Evolutionary conservation across 148 eudicot species (phyloP).

Genomic region (Fagopyrum esculentum): DNA sequence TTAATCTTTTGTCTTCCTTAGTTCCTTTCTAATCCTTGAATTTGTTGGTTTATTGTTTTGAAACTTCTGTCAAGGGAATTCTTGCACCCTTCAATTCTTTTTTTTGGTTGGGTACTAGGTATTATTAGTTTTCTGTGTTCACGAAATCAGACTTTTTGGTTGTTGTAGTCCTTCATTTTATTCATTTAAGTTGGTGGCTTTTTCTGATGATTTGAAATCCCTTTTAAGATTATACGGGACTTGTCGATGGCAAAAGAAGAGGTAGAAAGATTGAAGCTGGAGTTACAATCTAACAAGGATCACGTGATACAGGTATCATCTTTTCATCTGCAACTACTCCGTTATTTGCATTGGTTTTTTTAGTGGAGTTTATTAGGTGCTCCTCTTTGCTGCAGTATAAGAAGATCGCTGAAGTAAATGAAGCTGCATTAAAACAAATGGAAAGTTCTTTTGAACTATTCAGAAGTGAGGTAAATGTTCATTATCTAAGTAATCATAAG

Average conservation of each 20-base stretch:
- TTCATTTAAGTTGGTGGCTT: not conserved
- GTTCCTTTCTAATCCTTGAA: not conserved
- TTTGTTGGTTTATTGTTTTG: not conserved
- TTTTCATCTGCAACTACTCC: constrained; percentile 5
- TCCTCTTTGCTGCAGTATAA: constrained; percentile 48
- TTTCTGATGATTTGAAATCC: not conserved
- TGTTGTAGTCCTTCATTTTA: not conserved
- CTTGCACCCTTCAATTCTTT: not conserved
- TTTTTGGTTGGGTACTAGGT: not conserved
- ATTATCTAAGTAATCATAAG: not conserved
- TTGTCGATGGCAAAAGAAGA: constrained; percentile 41
- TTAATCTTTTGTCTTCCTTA: not conserved
- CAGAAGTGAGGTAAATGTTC: constrained; percentile 48
- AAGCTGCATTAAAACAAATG: constrained; percentile 76
- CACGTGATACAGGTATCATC: constrained; percentile 66
- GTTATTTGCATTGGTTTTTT: not conserved
- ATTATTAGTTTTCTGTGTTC: not conserved
- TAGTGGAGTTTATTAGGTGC: not conserved
- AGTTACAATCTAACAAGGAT: constrained; percentile 58
- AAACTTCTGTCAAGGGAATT: not conserved
- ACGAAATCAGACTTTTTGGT: not conserved
- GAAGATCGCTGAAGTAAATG: constrained; percentile 84
- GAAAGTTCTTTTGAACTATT: constrained; percentile 63
- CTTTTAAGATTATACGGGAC: constrained; percentile 26
- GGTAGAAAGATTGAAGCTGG: constrained; percentile 62